phyloP scores from a whole-genome alignment of 2,329 filamentous ascomycete genomes.

The Fusarium algeriense region DNA sequence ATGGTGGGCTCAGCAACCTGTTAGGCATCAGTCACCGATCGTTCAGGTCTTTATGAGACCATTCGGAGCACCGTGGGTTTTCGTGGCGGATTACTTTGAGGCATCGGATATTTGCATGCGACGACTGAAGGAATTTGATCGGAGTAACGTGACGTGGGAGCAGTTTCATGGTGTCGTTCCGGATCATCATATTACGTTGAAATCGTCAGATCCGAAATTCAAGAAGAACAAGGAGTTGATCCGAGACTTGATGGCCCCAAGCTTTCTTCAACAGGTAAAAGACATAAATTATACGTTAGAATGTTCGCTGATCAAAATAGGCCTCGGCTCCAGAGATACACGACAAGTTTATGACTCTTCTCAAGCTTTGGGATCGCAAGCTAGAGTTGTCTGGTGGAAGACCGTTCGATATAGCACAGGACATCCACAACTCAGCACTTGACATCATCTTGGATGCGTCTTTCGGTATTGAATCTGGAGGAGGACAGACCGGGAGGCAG shows the following conservation, averaged over 20 bases:
- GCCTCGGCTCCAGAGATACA: conserved; percentile 51
- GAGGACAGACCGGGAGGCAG: conserved; percentile 10
- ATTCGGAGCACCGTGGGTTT: conserved; percentile 25
- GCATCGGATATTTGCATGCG: conserved; percentile 32
- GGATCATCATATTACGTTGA: conserved; percentile 13
- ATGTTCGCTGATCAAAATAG: conserved; percentile 8
- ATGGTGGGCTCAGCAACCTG: conserved; percentile 25
- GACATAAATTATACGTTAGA: rapidly evolving
- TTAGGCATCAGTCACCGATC: conserved; percentile 25
- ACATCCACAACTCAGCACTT: conserved; percentile 48
- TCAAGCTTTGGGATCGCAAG: conserved; percentile 52
- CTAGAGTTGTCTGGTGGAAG: conserved; percentile 37
- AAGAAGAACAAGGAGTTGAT: conserved; percentile 41
- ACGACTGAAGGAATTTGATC: conserved; percentile 35
- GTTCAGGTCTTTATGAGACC: conserved; percentile 33
- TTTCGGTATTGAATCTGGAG: conserved; percentile 42
- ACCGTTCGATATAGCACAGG: conserved; percentile 48
- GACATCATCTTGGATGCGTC: conserved; percentile 51
- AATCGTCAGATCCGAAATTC: conserved; percentile 22
- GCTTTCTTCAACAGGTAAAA: conserved; percentile 27
- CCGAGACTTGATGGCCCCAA: conserved; percentile 33
- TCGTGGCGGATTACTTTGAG: conserved; percentile 35
- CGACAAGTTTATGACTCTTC: conserved; percentile 44
- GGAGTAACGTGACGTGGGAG: background rate
- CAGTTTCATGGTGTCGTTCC: conserved; percentile 13